Evolutionary conservation across 306 rosid species (phyloP).

Genomic region (Gynostemma pentaphyllum): DNA sequence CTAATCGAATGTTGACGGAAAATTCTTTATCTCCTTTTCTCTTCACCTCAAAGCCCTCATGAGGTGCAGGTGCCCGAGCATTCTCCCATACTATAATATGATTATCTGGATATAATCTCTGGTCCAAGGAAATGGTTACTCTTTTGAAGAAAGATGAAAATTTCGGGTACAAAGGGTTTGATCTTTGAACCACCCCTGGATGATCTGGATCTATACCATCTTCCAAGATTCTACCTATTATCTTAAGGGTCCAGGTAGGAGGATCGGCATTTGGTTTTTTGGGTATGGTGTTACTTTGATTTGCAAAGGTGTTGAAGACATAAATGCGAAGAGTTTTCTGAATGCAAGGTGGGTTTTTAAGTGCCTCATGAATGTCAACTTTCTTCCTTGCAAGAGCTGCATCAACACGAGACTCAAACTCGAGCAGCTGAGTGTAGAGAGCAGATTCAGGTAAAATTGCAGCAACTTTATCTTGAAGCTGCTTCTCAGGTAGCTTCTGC

Average conservation of each 20-base stretch:
- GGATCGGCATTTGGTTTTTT: conserved; percentile 81
- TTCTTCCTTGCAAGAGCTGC: conserved; percentile 87
- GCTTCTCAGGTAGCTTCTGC: conserved; percentile 95
- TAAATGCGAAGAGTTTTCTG: conserved; percentile 94
- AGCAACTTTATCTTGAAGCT: conserved; percentile 80
- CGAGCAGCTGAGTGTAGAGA: conserved; percentile 90
- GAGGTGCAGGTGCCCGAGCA: conserved; percentile 72
- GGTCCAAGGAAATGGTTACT: conserved; percentile 86
- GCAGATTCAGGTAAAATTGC: conserved; percentile 84
- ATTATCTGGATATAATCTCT: conserved; percentile 81
- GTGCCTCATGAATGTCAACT: conserved; percentile 93
- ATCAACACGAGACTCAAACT: conserved; percentile 90
- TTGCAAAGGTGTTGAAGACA: conserved; percentile 82
- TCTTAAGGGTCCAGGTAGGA: conserved; percentile 92
- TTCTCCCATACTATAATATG: conserved; percentile 80
- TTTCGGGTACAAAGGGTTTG: conserved; percentile 72
- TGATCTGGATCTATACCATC: conserved; percentile 98
- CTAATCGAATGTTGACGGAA: conserved; percentile 56
- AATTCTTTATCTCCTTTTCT: conserved; percentile 95
- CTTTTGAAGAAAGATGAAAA: conserved; percentile 89
- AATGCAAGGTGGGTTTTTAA: conserved; percentile 67
- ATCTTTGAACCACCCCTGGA: conserved; percentile 71
- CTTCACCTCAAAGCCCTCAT: conserved; percentile 97
- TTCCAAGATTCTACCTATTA: conserved; percentile 92
- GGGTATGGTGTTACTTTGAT: conserved; percentile 70